Conservation (phyloP, 495 filamentous ascomycete species). For the Durotheca rogersii region DNA sequence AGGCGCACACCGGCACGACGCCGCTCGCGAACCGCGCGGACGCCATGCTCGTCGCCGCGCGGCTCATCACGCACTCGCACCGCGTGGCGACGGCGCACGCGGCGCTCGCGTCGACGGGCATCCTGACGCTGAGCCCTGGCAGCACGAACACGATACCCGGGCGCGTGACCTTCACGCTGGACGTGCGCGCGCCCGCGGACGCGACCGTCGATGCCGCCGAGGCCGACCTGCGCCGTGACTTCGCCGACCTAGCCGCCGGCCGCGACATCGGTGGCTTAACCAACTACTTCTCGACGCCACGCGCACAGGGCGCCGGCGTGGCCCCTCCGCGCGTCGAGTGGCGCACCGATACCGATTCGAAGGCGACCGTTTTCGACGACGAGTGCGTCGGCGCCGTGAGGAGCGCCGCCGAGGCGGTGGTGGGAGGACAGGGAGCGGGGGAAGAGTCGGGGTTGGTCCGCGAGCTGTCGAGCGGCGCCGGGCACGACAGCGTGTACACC, state of each 20-base stretch:
- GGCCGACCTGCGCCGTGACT: conserved; percentile 32
- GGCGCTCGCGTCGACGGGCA: conserved; percentile 70
- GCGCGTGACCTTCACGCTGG: conserved; percentile 66
- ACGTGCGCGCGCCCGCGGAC: conserved; percentile 66
- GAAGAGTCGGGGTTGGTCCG: conserved; percentile 33
- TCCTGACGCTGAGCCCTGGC: conserved; percentile 57
- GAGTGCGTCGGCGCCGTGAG: conserved; percentile 69
- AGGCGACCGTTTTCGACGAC: conserved; percentile 66
- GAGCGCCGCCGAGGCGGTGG: conserved; percentile 58
- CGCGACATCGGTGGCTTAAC: conserved; percentile 24
- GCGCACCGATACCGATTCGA: conserved; percentile 44
- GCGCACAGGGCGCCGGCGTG: too few species aligned
- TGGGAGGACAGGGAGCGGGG: conserved; percentile 30
- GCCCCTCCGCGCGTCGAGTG: conserved; percentile 34
- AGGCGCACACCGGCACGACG: conserved; percentile 76
- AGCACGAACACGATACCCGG: conserved; percentile 75
- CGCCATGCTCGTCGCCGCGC: conserved; percentile 55
- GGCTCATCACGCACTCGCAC: conserved; percentile 67
- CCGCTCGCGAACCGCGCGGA: conserved; percentile 64
- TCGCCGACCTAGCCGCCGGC: conserved; percentile 30
- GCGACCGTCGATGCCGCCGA: conserved; percentile 47
- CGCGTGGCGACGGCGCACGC: conserved; percentile 57
- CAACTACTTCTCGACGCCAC: conserved; percentile 10
- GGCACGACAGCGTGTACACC: conserved; percentile 58
- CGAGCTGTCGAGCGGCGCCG: conserved; percentile 56